Evolutionary conservation across 129 eudicot species (phyloP).

Genomic region (Centaurea solstitialis): DNA sequence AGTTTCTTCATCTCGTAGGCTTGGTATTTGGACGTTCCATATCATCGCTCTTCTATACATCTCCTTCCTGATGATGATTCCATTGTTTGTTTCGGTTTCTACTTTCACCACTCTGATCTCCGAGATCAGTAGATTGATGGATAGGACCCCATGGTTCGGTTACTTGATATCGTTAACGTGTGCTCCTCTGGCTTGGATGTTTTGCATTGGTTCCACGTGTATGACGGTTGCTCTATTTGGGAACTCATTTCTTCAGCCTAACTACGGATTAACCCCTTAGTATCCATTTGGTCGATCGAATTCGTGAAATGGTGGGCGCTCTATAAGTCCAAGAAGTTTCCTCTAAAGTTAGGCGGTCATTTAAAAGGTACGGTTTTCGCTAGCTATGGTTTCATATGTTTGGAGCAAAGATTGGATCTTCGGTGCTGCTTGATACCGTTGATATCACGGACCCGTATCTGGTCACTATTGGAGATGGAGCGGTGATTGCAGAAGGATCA

Average conservation of each 20-base stretch:
- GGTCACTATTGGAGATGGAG: constrained; percentile 52
- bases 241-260: constrained; percentile 61
- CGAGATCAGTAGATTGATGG: background rate
- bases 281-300: constrained; percentile 51
- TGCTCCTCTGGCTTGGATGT: constrained; percentile 49
- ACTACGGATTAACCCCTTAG: constrained; percentile 45
- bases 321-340: constrained; percentile 50
- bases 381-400: constrained; percentile 47
- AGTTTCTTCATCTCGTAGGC: constrained; percentile 21
- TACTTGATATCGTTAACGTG: constrained; percentile 37
- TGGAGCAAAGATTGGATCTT: constrained; percentile 58
- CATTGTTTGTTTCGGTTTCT: constrained; percentile 38
- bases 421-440: constrained; percentile 47
- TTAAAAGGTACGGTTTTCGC: constrained; percentile 54
- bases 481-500: constrained; percentile 63
- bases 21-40: constrained; percentile 40
- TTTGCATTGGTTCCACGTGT: constrained; percentile 34
- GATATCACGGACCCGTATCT: constrained; percentile 58
- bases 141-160: constrained; percentile 14
- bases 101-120: constrained; percentile 27
- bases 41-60: constrained; percentile 36
- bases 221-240: constrained; percentile 43
- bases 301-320: constrained; percentile 70
- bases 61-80: constrained; percentile 30
- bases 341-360: constrained; percentile 47